Evolutionary conservation across 2,329 filamentous ascomycete species (phyloP).

Genomic region (Aurifilum marmelostoma): DNA sequence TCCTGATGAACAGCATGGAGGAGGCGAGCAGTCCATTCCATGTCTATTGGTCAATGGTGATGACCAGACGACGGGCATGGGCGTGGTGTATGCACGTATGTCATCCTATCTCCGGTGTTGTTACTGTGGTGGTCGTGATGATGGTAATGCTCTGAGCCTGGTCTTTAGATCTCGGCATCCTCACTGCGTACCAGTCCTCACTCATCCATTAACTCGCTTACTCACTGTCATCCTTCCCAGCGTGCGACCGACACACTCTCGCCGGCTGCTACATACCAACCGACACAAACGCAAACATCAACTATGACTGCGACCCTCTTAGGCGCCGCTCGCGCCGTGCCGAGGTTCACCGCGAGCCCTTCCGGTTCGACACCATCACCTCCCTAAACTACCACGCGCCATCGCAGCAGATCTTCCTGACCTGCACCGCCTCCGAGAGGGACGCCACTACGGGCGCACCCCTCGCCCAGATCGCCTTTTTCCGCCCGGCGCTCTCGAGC

Average conservation of each 20-base stretch:
- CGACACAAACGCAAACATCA: slow-evolving; percentile 45
- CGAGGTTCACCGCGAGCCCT: slow-evolving; percentile 27
- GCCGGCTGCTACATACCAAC: slow-evolving; percentile 47
- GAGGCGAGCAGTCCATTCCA: slow-evolving; percentile 39
- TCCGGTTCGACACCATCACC: slow-evolving; percentile 46
- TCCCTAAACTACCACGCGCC: slow-evolving; percentile 52
- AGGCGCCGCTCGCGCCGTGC: slow-evolving; percentile 10
- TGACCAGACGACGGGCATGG: slow-evolving; percentile 45
- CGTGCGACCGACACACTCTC: slow-evolving; percentile 40
- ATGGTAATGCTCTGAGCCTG: too few relatives aligned
- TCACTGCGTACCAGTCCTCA: too few relatives aligned
- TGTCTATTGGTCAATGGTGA: slow-evolving; percentile 46
- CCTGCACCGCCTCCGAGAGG: slow-evolving; percentile 44
- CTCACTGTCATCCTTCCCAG: not conserved
- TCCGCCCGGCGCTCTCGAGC: slow-evolving; percentile 39
- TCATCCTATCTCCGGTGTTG: not conserved
- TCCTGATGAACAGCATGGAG: slow-evolving; percentile 18
- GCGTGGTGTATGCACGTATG: slow-evolving; percentile 43
- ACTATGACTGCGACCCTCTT: slow-evolving; percentile 9
- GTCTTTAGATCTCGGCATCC: not conserved
- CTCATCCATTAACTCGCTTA: not conserved
- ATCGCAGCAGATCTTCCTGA: slow-evolving; percentile 47
- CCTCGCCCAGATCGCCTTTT: slow-evolving; percentile 53
- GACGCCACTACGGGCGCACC: slow-evolving; percentile 45
- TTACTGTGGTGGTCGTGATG: too few relatives aligned